phyloP scores from a whole-genome alignment of 2,329 filamentous ascomycete species.

The Emericellopsis cladophorae region DNA sequence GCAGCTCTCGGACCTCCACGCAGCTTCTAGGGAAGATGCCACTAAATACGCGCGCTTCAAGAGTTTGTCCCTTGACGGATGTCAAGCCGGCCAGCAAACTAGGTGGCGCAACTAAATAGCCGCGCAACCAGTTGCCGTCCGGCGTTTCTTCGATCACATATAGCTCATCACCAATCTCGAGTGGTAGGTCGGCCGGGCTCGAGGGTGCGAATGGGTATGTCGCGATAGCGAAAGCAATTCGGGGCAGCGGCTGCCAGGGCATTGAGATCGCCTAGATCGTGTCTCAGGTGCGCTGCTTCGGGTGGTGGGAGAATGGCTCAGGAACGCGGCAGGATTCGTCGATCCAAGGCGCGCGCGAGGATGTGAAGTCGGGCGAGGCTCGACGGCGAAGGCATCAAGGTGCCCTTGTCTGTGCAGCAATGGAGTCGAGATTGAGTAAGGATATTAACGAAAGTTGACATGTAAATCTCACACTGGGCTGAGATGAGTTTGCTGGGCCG shows the following conservation, averaged over 20 bases:
- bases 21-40: conserved; percentile 93
- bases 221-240: conserved; percentile 96
- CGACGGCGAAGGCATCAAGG: conserved; percentile 2
- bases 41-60: conserved; percentile 95
- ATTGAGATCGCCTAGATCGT: conserved; percentile 33
- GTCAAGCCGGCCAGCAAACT: conserved; percentile 86
- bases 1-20: conserved; percentile 85
- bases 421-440: background rate
- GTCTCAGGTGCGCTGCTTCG: background rate
- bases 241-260: conserved; percentile 94
- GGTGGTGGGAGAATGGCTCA: background rate
- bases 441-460: no score
- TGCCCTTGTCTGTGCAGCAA: background rate
- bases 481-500: no score
- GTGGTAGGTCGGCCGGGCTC: conserved; percentile 78
- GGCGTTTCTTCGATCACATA: conserved; percentile 98
- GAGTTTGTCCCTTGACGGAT: conserved; percentile 78
- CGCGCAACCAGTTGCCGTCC: conserved; percentile 84
- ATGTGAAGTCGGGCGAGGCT: background rate
- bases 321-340: background rate
- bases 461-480: no score
- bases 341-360: background rate
- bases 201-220: conserved; percentile 86
- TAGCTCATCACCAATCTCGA: conserved; percentile 95
- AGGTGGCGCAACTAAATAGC: conserved; percentile 88